Evolutionary conservation across 495 filamentous ascomycete species (phyloP).

Genomic region (Astrocystis sublimbata): DNA sequence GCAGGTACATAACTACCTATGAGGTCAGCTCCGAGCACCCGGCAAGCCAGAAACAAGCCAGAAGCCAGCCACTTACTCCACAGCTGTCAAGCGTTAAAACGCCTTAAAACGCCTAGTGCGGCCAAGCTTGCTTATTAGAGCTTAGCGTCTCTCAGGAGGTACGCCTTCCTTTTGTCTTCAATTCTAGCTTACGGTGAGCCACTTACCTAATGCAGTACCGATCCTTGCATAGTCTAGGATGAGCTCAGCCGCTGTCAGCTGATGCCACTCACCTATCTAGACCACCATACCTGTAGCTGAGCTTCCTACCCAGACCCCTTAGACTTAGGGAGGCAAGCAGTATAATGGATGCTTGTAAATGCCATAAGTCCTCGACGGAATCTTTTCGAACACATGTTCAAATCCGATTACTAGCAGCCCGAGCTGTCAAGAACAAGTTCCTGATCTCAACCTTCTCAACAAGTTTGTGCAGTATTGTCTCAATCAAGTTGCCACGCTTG

Average conservation of each 20-base stretch:
- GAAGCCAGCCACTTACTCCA: too few species aligned
- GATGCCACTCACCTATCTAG: background rate
- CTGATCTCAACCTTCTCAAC: background rate
- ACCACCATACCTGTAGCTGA: background rate
- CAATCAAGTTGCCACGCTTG: background rate
- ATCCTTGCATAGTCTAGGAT: too few species aligned
- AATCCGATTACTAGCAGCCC: too few species aligned
- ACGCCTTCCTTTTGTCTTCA: background rate
- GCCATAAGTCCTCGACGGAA: too few species aligned
- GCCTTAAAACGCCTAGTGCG: background rate
- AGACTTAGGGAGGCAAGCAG: too few species aligned
- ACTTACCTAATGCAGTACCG: background rate
- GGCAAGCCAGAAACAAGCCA: too few species aligned
- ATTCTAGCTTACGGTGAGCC: background rate
- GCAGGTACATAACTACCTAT: too few species aligned
- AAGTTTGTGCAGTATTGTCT: too few species aligned
- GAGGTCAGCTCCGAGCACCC: conserved; percentile 18
- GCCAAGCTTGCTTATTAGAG: conserved; percentile 4
- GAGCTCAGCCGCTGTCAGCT: background rate
- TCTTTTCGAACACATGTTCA: too few species aligned
- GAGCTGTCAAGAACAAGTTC: too few species aligned
- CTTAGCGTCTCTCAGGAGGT: background rate
- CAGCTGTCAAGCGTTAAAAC: conserved; percentile 13
- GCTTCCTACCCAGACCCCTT: background rate
- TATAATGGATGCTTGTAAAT: too few species aligned